Evolutionary conservation across 495 filamentous ascomycete genomes (phyloP).

Genomic region (Saxophila tyrrhenica): DNA sequence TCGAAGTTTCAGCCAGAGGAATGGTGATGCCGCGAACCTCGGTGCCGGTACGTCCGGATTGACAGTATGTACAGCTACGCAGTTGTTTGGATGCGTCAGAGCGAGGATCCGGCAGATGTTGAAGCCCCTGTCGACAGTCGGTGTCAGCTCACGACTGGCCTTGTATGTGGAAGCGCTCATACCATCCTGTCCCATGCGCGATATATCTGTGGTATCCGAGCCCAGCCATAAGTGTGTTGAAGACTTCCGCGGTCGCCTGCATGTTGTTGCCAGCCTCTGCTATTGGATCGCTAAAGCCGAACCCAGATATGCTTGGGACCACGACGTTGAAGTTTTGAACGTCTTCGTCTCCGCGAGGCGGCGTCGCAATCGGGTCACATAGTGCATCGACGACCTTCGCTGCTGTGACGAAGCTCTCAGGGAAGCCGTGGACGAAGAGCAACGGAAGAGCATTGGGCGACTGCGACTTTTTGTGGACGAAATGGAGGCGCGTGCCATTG

Average conservation of each 20-base stretch:
- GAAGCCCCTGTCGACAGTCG: conserved; percentile 29
- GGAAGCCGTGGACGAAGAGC: conserved; percentile 31
- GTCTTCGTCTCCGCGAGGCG: conserved; percentile 5
- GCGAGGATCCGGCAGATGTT: conserved; percentile 29
- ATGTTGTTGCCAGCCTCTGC: conserved; percentile 24
- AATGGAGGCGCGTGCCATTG: conserved; percentile 28
- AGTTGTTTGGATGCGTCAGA: conserved; percentile 20
- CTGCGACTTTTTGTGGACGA: conserved; percentile 27
- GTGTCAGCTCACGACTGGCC: not conserved
- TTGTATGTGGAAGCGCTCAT: not conserved
- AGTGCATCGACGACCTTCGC: conserved; percentile 26
- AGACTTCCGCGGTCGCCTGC: conserved; percentile 24
- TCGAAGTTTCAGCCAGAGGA: conserved; percentile 21
- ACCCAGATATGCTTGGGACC: conserved; percentile 30
- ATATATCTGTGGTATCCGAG: conserved; percentile 31
- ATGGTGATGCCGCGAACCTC: conserved; percentile 12
- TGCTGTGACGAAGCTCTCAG: conserved; percentile 27
- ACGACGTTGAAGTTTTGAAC: conserved; percentile 30
- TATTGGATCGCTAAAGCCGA: conserved; percentile 31
- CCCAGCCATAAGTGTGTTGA: conserved; percentile 27
- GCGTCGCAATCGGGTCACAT: conserved; percentile 23
- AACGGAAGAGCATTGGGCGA: conserved; percentile 27
- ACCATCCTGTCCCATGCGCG: conserved; percentile 29
- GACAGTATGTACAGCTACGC: conserved; percentile 29
- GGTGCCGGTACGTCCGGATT: conserved; percentile 26